Percentiles rank a stretch among this genome's conserved stretches.
phyloP scores from a whole-genome alignment of 352 stramenopile genomes.

The Pythium chondricola region DNA sequence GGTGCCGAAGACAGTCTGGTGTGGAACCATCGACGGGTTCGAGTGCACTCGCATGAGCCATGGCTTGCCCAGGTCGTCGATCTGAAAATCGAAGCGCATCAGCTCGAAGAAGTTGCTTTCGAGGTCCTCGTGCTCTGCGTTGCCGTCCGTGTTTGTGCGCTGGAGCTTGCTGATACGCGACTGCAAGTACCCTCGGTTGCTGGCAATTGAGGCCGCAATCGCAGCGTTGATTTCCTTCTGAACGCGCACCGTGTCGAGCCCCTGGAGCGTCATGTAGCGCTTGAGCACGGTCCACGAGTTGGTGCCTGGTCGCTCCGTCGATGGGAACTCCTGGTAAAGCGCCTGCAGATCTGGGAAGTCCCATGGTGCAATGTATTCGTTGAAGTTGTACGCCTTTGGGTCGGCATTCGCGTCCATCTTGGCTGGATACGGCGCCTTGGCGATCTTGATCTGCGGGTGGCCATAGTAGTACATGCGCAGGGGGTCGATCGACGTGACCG shows the following conservation, averaged over 20 bases:
- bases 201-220: conserved; percentile 55
- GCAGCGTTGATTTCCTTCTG: conserved; percentile 61
- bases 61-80: conserved; percentile 92
- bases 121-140: conserved; percentile 28
- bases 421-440: conserved; percentile 52
- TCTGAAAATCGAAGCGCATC: conserved; percentile 94
- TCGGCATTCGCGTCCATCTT: conserved; percentile 34
- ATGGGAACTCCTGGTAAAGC: conserved; percentile 62
- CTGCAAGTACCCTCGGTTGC: conserved; percentile 51
- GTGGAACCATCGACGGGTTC: conserved; percentile 52
- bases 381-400: conserved; percentile 50
- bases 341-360: conserved; percentile 58
- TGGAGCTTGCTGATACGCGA: conserved; percentile 38
- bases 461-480: conserved; percentile 82
- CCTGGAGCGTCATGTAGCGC: conserved; percentile 44
- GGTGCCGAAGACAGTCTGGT: conserved; percentile 45
- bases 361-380: conserved; percentile 65
- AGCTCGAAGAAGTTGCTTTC: conserved; percentile 91
- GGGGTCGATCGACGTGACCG: conserved; percentile 75
- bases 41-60: conserved; percentile 89
- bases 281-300: conserved; percentile 71
- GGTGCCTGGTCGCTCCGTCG: conserved; percentile 34
- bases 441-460: conserved; percentile 68
- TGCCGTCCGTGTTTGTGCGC: conserved; percentile 22
- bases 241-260: conserved; percentile 55